Percentiles rank a stretch among this genome's conserved stretches.
Evolutionary conservation across 1,284 basidiomycete genomes (phyloP).

Genomic region (Ustilago shanxiensis): DNA sequence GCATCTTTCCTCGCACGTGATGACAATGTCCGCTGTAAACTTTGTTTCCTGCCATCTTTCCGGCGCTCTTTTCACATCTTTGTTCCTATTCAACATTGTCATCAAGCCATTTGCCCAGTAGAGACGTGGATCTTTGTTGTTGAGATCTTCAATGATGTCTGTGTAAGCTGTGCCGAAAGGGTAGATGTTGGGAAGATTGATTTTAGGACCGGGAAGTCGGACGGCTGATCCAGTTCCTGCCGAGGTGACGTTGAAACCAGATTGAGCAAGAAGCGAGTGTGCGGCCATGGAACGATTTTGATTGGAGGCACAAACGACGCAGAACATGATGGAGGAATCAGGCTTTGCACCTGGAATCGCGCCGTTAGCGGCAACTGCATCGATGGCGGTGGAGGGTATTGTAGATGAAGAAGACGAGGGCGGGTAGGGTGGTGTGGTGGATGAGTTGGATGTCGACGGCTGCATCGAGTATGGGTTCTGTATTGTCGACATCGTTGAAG

Average conservation of each 20-base stretch:
- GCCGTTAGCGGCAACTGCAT: constrained; percentile 28
- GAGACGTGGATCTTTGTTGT: constrained; percentile 85
- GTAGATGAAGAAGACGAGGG: constrained; percentile 16
- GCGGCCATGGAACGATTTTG: constrained; percentile 99
- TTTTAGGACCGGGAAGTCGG: constrained; percentile 91
- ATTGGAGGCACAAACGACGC: constrained; percentile 97
- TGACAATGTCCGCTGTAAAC: constrained; percentile 90
- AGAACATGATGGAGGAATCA: constrained; percentile 75
- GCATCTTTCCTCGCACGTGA: constrained; percentile 98
- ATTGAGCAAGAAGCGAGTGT: constrained; percentile 86
- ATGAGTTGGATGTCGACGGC: constrained; percentile 9
- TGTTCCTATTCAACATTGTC: constrained; percentile 96
- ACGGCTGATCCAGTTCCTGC: constrained; percentile 97
- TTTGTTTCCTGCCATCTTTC: constrained; percentile 96
- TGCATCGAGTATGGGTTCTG: constrained; percentile 31
- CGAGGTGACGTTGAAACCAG: constrained; percentile 90
- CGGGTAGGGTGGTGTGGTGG: constrained; percentile 18
- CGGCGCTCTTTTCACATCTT: constrained; percentile 89
- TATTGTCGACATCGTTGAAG: constrained; percentile 17
- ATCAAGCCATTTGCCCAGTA: constrained; percentile 94
- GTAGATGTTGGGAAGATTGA: constrained; percentile 98
- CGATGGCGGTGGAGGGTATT: constrained; percentile 8
- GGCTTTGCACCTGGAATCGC: constrained; percentile 18
- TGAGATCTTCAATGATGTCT: constrained; percentile 92
- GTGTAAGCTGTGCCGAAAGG: constrained; percentile 99